phyloP scores from a whole-genome alignment of 208 protist species.

The Novymonas esmeraldas region DNA sequence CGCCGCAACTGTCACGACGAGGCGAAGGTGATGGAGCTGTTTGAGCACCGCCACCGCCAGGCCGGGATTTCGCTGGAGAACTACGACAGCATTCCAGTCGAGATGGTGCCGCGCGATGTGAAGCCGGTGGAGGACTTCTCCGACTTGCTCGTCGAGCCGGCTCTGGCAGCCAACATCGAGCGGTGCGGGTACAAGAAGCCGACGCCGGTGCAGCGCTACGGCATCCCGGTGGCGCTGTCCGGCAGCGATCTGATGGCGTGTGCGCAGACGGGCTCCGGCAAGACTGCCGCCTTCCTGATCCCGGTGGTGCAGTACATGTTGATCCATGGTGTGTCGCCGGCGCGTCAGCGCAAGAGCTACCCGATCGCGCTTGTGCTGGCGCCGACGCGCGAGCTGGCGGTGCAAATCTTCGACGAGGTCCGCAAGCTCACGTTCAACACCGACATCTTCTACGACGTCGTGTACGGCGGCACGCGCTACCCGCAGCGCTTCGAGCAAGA shows the following conservation, averaged over 20 bases:
- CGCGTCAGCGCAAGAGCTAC: slow-evolving; percentile 49
- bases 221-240: slow-evolving; percentile 94
- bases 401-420: slow-evolving; percentile 97
- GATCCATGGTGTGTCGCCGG: slow-evolving; percentile 76
- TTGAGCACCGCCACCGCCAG: slow-evolving; percentile 75
- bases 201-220: slow-evolving; percentile 98
- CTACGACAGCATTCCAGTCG: slow-evolving; percentile 85
- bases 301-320: slow-evolving; percentile 97
- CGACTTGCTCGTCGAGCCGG: slow-evolving; percentile 84
- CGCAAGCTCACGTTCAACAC: slow-evolving; percentile 96
- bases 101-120: slow-evolving; percentile 81
- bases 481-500: slow-evolving; percentile 95
- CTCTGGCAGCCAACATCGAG: slow-evolving; percentile 94
- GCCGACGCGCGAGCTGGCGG: slow-evolving; percentile 96
- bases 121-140: slow-evolving; percentile 77
- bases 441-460: slow-evolving; percentile 92
- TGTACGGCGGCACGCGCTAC: slow-evolving; percentile 98
- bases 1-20: slow-evolving; percentile 79
- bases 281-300: slow-evolving; percentile 98
- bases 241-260: slow-evolving; percentile 98
- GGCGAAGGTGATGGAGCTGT: slow-evolving; percentile 70
- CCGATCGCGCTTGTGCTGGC: slow-evolving; percentile 93
- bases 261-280: slow-evolving; percentile 99
- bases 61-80: slow-evolving; percentile 83
- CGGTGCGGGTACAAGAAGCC: slow-evolving; percentile 95